phyloP scores from a whole-genome alignment of 2,329 filamentous ascomycete species.

The Fusarium gaditjirri region DNA sequence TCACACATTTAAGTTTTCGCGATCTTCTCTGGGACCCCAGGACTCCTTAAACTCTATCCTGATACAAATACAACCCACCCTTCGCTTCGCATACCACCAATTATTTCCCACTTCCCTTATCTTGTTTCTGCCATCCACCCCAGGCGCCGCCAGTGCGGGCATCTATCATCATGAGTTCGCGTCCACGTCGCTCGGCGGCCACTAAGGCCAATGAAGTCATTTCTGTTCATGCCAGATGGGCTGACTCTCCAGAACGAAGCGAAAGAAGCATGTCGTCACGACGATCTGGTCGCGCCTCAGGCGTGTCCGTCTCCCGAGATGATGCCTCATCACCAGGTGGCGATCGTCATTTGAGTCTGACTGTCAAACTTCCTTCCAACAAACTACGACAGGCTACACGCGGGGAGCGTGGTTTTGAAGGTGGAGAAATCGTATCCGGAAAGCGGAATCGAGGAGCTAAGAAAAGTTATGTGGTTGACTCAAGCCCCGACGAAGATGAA shows the following conservation, averaged over 20 bases:
- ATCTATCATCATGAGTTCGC: slow-evolving; percentile 55
- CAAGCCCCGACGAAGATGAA: slow-evolving; percentile 60
- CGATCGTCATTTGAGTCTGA: slow-evolving; percentile 57
- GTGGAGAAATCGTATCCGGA: slow-evolving; percentile 60
- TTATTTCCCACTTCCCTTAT: slow-evolving; percentile 9
- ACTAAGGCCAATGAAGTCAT: slow-evolving; percentile 56
- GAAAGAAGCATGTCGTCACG: slow-evolving; percentile 62
- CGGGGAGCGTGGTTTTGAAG: slow-evolving; percentile 54
- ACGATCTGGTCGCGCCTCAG: slow-evolving; percentile 60
- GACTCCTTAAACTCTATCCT: background rate
- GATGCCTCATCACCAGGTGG: slow-evolving; percentile 59
- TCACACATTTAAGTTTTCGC: slow-evolving; percentile 5
- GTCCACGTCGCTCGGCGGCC: slow-evolving; percentile 59
- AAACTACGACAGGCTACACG: slow-evolving; percentile 64
- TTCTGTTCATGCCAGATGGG: slow-evolving; percentile 55
- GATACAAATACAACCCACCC: slow-evolving; percentile 4
- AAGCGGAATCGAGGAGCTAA: slow-evolving; percentile 65
- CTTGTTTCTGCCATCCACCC: background rate
- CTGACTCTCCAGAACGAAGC: slow-evolving; percentile 53
- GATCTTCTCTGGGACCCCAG: background rate
- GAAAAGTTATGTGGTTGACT: slow-evolving; percentile 70
- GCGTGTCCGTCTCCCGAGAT: slow-evolving; percentile 57
- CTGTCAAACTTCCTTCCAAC: slow-evolving; percentile 62
- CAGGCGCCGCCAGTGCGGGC: slow-evolving; percentile 38
- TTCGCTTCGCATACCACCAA: background rate